Evolutionary conservation across 139 green algal species (phyloP).

Genomic region (Chlamydomonas applanata): DNA sequence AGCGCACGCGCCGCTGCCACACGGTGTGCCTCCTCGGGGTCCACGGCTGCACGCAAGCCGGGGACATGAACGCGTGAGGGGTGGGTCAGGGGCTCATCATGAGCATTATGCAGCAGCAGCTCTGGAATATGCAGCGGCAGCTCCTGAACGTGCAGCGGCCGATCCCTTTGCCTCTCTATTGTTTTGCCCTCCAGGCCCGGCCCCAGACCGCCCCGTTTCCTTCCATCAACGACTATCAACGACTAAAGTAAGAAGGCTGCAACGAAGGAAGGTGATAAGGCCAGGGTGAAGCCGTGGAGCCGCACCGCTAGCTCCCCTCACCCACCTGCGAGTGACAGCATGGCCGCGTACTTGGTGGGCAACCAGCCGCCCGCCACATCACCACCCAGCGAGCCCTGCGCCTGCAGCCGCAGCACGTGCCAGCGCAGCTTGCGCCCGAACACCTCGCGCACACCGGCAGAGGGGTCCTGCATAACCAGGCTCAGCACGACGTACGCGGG

Average conservation of each 20-base stretch:
- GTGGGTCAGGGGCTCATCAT: not conserved
- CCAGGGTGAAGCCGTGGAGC: too few relatives aligned
- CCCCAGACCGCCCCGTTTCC: too few relatives aligned
- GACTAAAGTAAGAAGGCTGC: too few relatives aligned
- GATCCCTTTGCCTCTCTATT: too few relatives aligned
- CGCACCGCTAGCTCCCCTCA: too few relatives aligned
- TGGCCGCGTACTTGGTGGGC: slow-evolving; percentile 64
- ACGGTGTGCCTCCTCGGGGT: slow-evolving; percentile 42
- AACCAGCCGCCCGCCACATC: slow-evolving; percentile 8
- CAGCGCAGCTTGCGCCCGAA: slow-evolving; percentile 49
- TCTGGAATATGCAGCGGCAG: too few relatives aligned
- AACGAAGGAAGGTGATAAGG: too few relatives aligned
- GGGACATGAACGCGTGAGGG: not conserved
- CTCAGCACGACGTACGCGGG: slow-evolving; percentile 51
- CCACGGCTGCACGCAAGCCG: slow-evolving; percentile 19
- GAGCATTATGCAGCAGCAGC: too few relatives aligned
- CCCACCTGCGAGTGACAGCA: slow-evolving; percentile 58
- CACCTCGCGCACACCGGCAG: slow-evolving; percentile 47
- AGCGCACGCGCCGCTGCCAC: slow-evolving; percentile 33
- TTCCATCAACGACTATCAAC: too few relatives aligned
- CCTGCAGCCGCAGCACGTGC: not conserved
- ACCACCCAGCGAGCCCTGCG: not conserved
- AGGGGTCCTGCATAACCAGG: slow-evolving; percentile 66
- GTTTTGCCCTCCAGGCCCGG: too few relatives aligned
- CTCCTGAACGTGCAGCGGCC: too few relatives aligned